Base-by-base conservation (phyloP, 768 basidiomycete species). In the Termitomyces sp. region DNA sequence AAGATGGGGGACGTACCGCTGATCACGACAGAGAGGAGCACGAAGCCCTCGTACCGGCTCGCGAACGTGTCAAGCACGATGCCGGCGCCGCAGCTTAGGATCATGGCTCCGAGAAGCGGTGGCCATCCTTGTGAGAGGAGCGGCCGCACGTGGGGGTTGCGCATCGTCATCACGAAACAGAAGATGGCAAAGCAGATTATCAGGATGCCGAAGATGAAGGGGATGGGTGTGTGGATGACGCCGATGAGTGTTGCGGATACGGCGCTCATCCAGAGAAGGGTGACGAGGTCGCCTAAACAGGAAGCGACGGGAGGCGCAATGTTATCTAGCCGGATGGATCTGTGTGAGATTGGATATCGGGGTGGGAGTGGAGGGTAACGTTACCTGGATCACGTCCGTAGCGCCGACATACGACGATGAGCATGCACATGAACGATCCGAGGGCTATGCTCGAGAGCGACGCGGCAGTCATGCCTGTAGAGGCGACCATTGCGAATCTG, bases 231-330 rank as follows among this genome's bases (percentile, higher is more conserved):
- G 67, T 84, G 76, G 39, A 91, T 74, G 61, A 83, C 79, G 45
- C 76, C 74, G 45, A 94, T 83, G 57, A 96, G 81, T n/a, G 84
- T 59, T 2, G 88, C 81, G 6, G 91, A 87, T n/a, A 88, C 77
- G 18, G 75, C 56, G n/a, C 89, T 91, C 27, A 98, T 76, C 55
- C 98, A 85, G 58, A 86, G 80, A 48, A 99, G 84, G 0, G 96
- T 96, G 50, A 98, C 80, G 34, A 99, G 80, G 67, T 98, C 97
- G 5, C 97, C 96, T 2, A 98, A 80, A 65, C 92, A 93, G 3
- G 93, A 85, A 0, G 97, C 97, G 9, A 98, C 80, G 0, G 97
- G 95, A 0, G 97, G 93, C 1, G 95, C 91, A 63, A 98, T 95
- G 70, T 99, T 99, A 68, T 97, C 95, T 93, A 66, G 20, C 16